Conservation (phyloP, 2,329 filamentous ascomycete genomes). For the Pestalotiopsis sp. region DNA sequence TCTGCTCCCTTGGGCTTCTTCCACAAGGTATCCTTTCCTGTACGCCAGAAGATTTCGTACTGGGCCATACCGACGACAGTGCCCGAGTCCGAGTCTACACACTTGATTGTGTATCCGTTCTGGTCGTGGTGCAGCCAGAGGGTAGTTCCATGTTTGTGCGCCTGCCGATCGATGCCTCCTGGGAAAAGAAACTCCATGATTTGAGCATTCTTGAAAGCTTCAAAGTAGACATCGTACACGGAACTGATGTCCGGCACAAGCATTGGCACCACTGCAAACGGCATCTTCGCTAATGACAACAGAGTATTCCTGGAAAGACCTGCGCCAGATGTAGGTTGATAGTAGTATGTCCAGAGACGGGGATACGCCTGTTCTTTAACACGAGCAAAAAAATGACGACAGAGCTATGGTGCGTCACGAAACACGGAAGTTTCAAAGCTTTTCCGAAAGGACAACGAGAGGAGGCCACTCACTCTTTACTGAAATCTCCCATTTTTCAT, state of each 20-base stretch:
- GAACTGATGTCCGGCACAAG: conserved; percentile 25
- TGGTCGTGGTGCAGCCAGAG: conserved; percentile 17
- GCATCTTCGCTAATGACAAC: conserved; percentile 19
- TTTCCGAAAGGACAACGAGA: background rate
- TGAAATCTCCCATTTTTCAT: background rate
- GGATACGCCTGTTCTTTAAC: background rate
- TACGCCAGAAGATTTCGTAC: conserved; percentile 29
- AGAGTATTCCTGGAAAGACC: background rate
- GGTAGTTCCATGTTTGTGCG: conserved; percentile 16
- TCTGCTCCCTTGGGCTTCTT: conserved; percentile 22
- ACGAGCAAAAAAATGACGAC: background rate
- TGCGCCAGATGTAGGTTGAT: background rate
- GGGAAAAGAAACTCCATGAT: conserved; percentile 21
- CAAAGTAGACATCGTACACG: conserved; percentile 28
- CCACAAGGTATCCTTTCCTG: conserved; percentile 23
- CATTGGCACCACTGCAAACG: conserved; percentile 25
- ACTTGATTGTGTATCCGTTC: conserved; percentile 26
- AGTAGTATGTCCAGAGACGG: background rate
- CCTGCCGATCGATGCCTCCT: conserved; percentile 19
- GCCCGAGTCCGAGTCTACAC: conserved; percentile 26
- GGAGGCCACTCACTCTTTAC: background rate
- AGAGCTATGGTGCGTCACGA: background rate
- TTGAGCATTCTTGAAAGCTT: conserved; percentile 25
- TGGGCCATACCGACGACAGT: conserved; percentile 28
- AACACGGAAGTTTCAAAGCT: background rate